These are phyloP conservation scores for Pyrrhoderma noxium DNA, from an alignment of 1,284 basidiomycete species.

Conservation along the genomic window DNA sequence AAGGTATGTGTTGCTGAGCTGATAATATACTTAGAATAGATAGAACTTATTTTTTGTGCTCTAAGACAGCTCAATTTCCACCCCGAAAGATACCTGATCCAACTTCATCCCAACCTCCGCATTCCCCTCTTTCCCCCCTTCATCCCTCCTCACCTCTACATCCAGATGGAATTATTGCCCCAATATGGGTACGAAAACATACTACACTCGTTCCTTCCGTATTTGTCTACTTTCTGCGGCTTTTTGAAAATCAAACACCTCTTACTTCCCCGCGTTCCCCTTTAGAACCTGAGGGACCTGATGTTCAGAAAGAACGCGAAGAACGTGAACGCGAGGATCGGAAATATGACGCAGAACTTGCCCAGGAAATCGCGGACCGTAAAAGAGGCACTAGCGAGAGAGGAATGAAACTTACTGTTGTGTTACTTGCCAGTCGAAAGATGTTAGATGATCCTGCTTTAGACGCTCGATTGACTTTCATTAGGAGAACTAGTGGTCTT, in stretches of 20 bases:
- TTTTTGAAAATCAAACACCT: constrained; percentile 58
- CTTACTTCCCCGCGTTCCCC: constrained; percentile 35
- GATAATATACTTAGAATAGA: background rate
- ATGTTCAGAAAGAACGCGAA: constrained; percentile 45
- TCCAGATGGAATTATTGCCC: constrained; percentile 93
- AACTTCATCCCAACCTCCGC: constrained; percentile 40
- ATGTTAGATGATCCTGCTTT: constrained; percentile 82
- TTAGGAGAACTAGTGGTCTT: constrained; percentile 80
- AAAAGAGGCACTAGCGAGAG: constrained; percentile 78
- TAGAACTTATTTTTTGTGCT: constrained; percentile 1
- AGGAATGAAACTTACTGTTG: constrained; percentile 90
- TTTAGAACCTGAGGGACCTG: constrained; percentile 37
- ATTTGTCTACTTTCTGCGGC: constrained; percentile 82
- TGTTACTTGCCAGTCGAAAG: constrained; percentile 81
- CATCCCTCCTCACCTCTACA: constrained; percentile 82
- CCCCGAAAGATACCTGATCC: constrained; percentile 59
- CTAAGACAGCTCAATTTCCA: constrained; percentile 69
- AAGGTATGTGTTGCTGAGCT: constrained; percentile 45
- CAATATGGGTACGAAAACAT: constrained; percentile 96
- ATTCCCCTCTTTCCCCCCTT: constrained; percentile 88
- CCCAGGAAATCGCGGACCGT: constrained; percentile 70
- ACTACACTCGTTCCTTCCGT: constrained; percentile 86
- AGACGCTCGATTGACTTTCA: constrained; percentile 77
- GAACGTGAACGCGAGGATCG: constrained; percentile 58
- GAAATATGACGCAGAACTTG: constrained; percentile 64